These are phyloP conservation scores for Lentinula lateritia DNA, from an alignment of 768 basidiomycete genomes.

Conservation along the genomic window DNA sequence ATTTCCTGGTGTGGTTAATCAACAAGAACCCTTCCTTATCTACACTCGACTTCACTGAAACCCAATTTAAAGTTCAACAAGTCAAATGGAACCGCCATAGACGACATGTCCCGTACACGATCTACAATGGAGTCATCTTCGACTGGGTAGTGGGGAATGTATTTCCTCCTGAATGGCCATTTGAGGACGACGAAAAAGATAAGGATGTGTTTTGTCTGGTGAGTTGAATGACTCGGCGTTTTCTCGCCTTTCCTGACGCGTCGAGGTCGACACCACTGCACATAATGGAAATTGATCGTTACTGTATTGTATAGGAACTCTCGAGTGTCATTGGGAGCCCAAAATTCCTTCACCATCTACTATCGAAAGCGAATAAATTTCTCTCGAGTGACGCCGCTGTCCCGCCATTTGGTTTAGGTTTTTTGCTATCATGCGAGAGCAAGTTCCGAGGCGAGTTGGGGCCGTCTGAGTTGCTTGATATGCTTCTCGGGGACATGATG, in stretches of 20 bases:
- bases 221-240: background rate
- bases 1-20: background rate
- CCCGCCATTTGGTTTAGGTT: background rate
- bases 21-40: too few relatives aligned
- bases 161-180: background rate
- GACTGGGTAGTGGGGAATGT: background rate
- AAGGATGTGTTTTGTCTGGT: background rate
- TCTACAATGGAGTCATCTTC: background rate
- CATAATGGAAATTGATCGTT: background rate
- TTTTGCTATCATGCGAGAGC: background rate
- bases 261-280: background rate
- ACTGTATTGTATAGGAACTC: background rate
- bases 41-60: background rate
- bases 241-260: background rate
- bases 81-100: slow-evolving; percentile 1
- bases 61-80: background rate
- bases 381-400: background rate
- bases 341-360: background rate
- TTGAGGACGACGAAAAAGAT: background rate
- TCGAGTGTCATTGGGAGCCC: background rate
- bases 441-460: background rate
- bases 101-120: background rate
- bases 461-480: background rate
- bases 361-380: background rate
- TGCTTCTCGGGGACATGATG: background rate